Conservation (phyloP, 1,139 yeast genomes). For the Yamadazyma sp. region DNA sequence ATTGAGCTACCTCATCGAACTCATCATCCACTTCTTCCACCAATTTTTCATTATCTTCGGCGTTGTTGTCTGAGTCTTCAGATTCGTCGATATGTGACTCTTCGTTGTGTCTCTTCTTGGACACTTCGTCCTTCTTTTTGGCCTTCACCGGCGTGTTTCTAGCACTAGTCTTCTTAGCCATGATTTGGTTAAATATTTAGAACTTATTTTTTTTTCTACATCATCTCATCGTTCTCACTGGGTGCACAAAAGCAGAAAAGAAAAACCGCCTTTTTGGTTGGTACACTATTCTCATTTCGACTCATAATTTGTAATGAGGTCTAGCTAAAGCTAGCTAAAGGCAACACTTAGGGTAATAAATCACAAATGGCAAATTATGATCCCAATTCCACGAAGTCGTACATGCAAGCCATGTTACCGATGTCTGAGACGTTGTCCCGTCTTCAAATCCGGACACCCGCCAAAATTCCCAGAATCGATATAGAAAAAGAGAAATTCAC, state of each 20-base stretch:
- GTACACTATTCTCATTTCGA: background rate
- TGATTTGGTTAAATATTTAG: slow-evolving; percentile 7
- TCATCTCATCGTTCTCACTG: slow-evolving; percentile 36
- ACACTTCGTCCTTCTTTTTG: slow-evolving; percentile 11
- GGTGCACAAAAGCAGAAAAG: too few relatives aligned
- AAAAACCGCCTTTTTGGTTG: background rate
- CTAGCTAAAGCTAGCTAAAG: background rate
- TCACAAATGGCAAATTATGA: slow-evolving; percentile 25
- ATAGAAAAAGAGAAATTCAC: slow-evolving; percentile 29
- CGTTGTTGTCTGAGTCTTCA: slow-evolving; percentile 15
- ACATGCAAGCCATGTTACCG: slow-evolving; percentile 74
- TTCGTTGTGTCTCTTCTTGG: slow-evolving; percentile 18
- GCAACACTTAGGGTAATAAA: background rate
- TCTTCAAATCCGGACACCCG: slow-evolving; percentile 23
- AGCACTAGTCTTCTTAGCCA: slow-evolving; percentile 14
- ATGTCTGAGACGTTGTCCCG: slow-evolving; percentile 49
- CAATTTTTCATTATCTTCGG: slow-evolving; percentile 42
- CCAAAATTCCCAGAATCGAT: slow-evolving; percentile 33
- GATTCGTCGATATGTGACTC: slow-evolving; percentile 8
- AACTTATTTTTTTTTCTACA: slow-evolving; percentile 6
- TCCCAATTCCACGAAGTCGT: slow-evolving; percentile 69
- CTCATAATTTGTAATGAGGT: background rate
- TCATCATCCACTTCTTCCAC: slow-evolving; percentile 53
- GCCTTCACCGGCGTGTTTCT: slow-evolving; percentile 8
- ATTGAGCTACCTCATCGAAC: slow-evolving; percentile 55